Conservation (phyloP, 495 filamentous ascomycete species). For the Parathielavia appendiculata region DNA sequence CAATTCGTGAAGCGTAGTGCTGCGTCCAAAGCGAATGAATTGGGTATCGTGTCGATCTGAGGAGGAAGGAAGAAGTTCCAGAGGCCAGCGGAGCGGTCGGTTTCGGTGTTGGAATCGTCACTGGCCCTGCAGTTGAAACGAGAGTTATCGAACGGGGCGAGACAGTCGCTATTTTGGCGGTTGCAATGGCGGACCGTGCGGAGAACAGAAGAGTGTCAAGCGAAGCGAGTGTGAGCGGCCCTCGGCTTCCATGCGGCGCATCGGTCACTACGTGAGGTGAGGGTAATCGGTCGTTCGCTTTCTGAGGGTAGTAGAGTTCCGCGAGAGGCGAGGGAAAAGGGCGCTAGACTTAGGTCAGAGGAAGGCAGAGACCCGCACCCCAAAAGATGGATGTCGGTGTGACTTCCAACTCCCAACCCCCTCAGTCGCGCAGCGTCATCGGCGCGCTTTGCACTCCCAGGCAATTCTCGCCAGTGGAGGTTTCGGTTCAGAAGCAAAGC, state of each 20-base stretch:
- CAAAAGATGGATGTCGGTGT: background rate
- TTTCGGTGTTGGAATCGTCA: too few relatives aligned
- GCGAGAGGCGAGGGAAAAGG: background rate
- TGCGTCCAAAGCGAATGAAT: background rate
- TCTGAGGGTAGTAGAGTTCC: background rate
- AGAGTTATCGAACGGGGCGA: background rate
- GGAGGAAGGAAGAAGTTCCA: background rate
- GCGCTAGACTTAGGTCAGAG: background rate
- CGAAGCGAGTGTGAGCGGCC: background rate
- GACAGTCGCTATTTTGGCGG: background rate
- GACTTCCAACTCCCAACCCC: background rate
- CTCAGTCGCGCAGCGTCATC: background rate
- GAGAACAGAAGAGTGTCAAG: background rate
- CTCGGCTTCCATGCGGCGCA: constrained; percentile 2
- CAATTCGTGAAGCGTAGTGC: background rate
- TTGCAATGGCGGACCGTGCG: background rate
- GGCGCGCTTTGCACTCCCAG: background rate
- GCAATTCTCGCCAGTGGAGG: background rate
- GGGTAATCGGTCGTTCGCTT: background rate
- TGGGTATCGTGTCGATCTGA: background rate
- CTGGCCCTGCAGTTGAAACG: background rate
- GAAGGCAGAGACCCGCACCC: background rate
- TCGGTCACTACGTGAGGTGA: too few relatives aligned
- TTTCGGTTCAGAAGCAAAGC: background rate
- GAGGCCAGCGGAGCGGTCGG: too few relatives aligned